phyloP scores from a whole-genome alignment of 768 basidiomycete genomes.

The Tylopilus felleus region DNA sequence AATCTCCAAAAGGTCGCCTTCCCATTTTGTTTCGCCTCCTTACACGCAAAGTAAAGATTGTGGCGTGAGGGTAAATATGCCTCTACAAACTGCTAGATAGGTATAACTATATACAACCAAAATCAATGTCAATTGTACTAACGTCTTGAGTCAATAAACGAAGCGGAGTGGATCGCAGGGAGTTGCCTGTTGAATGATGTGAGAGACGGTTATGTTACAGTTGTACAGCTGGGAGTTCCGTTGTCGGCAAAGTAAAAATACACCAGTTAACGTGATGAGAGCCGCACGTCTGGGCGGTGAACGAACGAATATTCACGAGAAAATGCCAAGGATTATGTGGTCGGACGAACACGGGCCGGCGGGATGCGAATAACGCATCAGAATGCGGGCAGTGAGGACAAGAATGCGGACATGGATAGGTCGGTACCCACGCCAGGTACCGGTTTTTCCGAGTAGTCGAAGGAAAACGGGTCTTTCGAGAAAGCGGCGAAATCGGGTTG shows the following conservation, averaged over 20 bases:
- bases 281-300: neutral
- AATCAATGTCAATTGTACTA: conserved; percentile 2
- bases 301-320: conserved; percentile 3
- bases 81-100: conserved; percentile 25
- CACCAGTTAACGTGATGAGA: conserved; percentile 14
- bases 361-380: conserved; percentile 12
- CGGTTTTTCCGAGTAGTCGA: conserved; percentile 24
- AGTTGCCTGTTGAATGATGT: neutral
- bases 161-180: conserved; percentile 5
- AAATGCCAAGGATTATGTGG: neutral
- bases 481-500: conserved; percentile 23
- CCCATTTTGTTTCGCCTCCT: conserved; percentile 15
- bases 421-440: conserved; percentile 24
- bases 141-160: conserved; percentile 10
- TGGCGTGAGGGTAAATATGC: neutral
- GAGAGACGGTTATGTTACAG: conserved; percentile 19
- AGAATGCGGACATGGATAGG: conserved; percentile 31
- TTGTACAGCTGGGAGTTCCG: conserved; percentile 21
- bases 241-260: conserved; percentile 26
- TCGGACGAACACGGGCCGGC: conserved; percentile 8
- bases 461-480: conserved; percentile 24
- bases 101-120: conserved; percentile 32
- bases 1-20: conserved; percentile 4
- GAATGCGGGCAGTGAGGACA: conserved; percentile 30
- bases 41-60: neutral